Conservation (phyloP, 768 basidiomycete genomes). For the Phanerodontia chrysosporium region DNA sequence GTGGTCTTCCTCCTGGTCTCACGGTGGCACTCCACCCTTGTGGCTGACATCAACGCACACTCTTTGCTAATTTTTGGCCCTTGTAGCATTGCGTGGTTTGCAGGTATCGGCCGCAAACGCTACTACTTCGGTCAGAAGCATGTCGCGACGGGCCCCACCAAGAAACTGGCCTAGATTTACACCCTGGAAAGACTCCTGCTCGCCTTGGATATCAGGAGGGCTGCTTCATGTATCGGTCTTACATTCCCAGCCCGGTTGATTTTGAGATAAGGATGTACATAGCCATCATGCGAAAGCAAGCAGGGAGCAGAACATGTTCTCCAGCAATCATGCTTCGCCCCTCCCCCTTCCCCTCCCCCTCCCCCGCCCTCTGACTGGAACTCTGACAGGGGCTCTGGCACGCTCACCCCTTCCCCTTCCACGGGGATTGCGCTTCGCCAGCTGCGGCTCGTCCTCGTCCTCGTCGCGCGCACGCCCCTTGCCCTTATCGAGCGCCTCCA, state of each 20-base stretch:
- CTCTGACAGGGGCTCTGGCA: background rate
- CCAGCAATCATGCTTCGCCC: too few species aligned
- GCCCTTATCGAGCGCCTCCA: slow-evolving; percentile 9
- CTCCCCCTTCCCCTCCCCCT: background rate
- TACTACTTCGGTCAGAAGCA: slow-evolving; percentile 26
- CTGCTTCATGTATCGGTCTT: too few species aligned
- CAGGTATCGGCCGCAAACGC: slow-evolving; percentile 32
- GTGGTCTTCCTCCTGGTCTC: slow-evolving; percentile 50
- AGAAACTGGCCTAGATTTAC: background rate
- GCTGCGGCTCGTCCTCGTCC: slow-evolving; percentile 12
- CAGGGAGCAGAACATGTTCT: too few species aligned
- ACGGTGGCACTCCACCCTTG: slow-evolving; percentile 37
- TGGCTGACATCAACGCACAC: background rate
- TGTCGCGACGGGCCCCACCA: background rate
- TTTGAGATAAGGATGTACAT: too few species aligned
- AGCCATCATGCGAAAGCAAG: too few species aligned
- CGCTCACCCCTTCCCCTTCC: background rate
- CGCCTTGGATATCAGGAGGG: too few species aligned
- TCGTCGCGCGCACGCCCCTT: slow-evolving; percentile 16
- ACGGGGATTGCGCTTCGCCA: background rate
- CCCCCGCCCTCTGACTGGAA: background rate
- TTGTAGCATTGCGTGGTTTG: slow-evolving; percentile 35
- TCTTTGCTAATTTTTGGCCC: background rate
- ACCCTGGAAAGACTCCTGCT: too few species aligned
- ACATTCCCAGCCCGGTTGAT: too few species aligned